Evolutionary conservation across 257 asterid genomes (phyloP), one percentile per base, ranked within the genome.

Genomic region (Anisodus tanguticus): DNA sequence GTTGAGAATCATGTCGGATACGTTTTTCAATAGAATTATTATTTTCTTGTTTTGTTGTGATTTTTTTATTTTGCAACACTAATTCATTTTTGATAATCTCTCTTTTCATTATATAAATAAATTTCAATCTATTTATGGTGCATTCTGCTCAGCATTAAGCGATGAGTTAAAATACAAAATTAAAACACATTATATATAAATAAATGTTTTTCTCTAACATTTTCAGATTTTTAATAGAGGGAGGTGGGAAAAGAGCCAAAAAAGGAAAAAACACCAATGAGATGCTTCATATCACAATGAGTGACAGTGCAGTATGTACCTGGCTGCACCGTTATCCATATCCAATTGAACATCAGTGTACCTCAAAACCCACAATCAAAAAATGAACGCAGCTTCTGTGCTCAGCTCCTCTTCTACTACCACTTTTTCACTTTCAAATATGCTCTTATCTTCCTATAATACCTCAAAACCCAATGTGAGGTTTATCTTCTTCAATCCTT

Each of bases 401-500:
- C 79, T 82, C 26, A 31, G 69, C 80, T 82, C 85, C 43, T 35
- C 85, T 35, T 82, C 85, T 12, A 19, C 47, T 45, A 43, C 26
- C n/a, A 15, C 80, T 9, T 80, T 80, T 64, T 68, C 80, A 2
- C 79, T 17, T 31, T 41, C 64, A 68, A 19, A 35, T 35, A 68
- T 53, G 43, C 62, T 72, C 78, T 67, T 72, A 63, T 66, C 64
- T 53, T 31, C 15, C 45, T 41, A 41, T 41, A 41, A 39, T 45
- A 31, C 80, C 80, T 72, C 55, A 67, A 82, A 82, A 82, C 80
- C 85, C 85, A 55, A 68, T 3, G 41, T 67, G 7, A 55, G 85
- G 85, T 82, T 68, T 82, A 68, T 82, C 69, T 51, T 82, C 85
- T 51, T 82, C 80, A 67, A 82, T 53, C 51, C 85, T 31, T 55